These are phyloP conservation scores for Pleurotus platypus DNA, from an alignment of 768 basidiomycete genomes.

Conservation along the genomic window DNA sequence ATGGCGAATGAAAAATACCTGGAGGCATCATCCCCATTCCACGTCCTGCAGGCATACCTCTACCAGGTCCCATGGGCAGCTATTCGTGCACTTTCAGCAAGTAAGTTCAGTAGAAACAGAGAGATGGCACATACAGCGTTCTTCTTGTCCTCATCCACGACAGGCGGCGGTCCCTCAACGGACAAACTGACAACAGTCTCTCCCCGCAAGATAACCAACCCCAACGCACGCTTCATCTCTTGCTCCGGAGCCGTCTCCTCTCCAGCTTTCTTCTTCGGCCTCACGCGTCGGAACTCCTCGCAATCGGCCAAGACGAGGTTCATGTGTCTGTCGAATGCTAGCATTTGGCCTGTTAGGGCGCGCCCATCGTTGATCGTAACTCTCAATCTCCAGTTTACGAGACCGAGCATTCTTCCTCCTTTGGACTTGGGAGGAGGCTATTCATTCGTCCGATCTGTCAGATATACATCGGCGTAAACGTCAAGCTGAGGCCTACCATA, in stretches of 20 bases:
- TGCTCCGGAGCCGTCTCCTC: conserved; percentile 77
- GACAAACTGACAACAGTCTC: conserved; percentile 94
- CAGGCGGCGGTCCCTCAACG: conserved; percentile 93
- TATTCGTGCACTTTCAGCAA: conserved; percentile 22
- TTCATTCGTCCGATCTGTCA: no score
- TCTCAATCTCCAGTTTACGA: conserved; percentile 97
- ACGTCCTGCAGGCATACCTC: conserved; percentile 93
- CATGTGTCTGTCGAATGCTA: conserved; percentile 99
- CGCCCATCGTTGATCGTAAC: conserved; percentile 98
- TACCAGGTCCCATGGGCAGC: conserved; percentile 87
- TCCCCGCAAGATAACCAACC: conserved; percentile 92
- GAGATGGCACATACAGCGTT: conserved; percentile 49
- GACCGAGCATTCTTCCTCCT: conserved; percentile 95
- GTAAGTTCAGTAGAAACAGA: neutral
- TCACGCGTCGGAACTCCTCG: conserved; percentile 92
- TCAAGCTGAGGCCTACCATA: no score
- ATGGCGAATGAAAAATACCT: conserved; percentile 40
- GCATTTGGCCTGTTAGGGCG: conserved; percentile 94
- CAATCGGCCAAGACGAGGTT: conserved; percentile 98
- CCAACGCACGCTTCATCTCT: conserved; percentile 94
- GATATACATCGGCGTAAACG: no score
- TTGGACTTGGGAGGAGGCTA: conserved; percentile 96
- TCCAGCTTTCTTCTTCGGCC: conserved; percentile 88
- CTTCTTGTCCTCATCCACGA: conserved; percentile 87
- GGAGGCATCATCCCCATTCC: conserved; percentile 96